phyloP scores from a whole-genome alignment of 345 rosid genomes.

The Melaleuca alternifolia region DNA sequence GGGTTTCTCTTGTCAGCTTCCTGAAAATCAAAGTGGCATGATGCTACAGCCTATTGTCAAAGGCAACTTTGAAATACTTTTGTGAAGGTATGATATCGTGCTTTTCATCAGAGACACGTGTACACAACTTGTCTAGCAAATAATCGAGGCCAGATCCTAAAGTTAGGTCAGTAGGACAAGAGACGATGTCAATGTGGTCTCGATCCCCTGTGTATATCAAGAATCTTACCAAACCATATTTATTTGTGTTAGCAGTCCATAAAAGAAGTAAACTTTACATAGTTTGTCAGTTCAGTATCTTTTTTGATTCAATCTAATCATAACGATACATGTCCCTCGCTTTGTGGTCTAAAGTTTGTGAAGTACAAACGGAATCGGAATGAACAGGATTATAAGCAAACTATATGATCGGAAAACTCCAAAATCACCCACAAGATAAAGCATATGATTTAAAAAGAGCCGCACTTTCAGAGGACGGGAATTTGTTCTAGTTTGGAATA shows the following conservation, averaged over 20 bases:
- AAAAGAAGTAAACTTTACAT: neutral
- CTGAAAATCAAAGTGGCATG: neutral
- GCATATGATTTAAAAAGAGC: neutral
- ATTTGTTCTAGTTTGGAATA: neutral
- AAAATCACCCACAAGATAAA: neutral
- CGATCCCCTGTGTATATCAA: neutral
- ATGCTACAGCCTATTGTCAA: neutral
- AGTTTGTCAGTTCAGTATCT: neutral
- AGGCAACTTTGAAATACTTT: neutral
- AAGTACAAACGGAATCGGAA: neutral
- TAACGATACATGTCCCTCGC: neutral
- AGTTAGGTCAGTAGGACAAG: neutral
- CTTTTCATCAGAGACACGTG: neutral
- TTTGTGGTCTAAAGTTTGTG: accelerated
- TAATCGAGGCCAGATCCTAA: neutral
- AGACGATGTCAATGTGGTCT: neutral
- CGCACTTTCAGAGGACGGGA: neutral
- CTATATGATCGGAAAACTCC: neutral
- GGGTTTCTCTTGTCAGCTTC: neutral
- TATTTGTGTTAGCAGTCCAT: too few relatives aligned
- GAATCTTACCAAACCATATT: neutral
- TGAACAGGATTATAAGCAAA: neutral
- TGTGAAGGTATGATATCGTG: neutral
- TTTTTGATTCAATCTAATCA: neutral
- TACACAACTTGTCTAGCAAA: neutral